Base-by-base conservation (phyloP, 108 stramenopile species). In the Nitzschia sp. region DNA sequence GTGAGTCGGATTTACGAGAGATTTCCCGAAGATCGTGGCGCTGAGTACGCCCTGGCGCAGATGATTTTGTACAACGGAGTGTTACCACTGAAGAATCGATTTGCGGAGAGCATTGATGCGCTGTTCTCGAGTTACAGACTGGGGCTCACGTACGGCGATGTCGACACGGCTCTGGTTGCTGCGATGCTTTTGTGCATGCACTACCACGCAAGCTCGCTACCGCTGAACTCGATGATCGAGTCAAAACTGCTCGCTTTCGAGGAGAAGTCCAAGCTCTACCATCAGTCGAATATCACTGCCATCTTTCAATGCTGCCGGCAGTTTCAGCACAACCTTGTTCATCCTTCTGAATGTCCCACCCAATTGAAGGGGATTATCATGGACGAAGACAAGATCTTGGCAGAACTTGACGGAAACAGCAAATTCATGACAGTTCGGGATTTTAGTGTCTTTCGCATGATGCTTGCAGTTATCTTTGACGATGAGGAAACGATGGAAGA, bases 391-490 rank as follows among this genome's bases (percentile, higher is more conserved):
- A 42, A 42, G 6, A 30, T 56, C 0, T 36, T 78, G 0, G 18
- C 38, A 6, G 25, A 63, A n/a, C 49, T 78, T 11, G 58, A 74
- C 30, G 72, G 72, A 42, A 49, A 63, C 33, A 47, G 13, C 23
- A 31, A 55, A 45, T 42, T 47, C 19, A 78, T 78, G 74, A 66
- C 68, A 0, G 46, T 64, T 47, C 74, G 79, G 5, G 79, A 80
- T 29, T 48, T 74, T 42, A 59, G 62, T 21, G 47, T 61, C 1
- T 70, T 54, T 59, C 58, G 70, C 28, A 48, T 80, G 49, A 47
- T 60, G 63, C 55, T 75, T 28, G 74, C 79, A 30, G 68, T 70
- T 36, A 64, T 75, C n/a, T 80, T 75, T 66, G 49, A 54, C 13
- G 74, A 80, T 46, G 3, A 31, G 46, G 59, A 46, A 18, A 34